A percentile compares a stretch with the other conserved stretches of the same genome.
Evolutionary conservation across 148 eudicot species (phyloP).

Genomic region (Persicaria tinctoria): DNA sequence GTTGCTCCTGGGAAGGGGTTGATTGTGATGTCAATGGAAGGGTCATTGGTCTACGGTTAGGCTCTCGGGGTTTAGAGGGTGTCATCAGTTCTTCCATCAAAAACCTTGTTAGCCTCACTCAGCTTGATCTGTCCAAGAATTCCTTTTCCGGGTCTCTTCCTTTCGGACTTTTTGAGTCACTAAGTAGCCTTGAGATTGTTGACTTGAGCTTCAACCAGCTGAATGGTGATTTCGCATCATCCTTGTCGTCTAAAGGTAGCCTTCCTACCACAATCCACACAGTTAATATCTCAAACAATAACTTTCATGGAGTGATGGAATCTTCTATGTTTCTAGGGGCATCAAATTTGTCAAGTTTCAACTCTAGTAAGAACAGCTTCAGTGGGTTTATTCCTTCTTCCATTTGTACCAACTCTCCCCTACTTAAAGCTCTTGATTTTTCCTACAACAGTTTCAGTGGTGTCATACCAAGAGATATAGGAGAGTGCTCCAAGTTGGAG

Average conservation of each 20-base stretch:
- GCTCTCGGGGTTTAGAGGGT: conserved; percentile 44
- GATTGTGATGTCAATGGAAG: conserved; percentile 38
- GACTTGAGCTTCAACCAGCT: conserved; percentile 68
- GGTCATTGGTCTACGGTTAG: conserved; percentile 41
- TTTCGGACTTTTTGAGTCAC: conserved; percentile 39
- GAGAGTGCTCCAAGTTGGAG: conserved; percentile 44
- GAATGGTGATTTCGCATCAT: conserved; percentile 30
- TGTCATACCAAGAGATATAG: conserved; percentile 38
- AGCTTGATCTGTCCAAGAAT: conserved; percentile 61
- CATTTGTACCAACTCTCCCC: conserved; percentile 37
- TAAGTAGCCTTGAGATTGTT: conserved; percentile 37
- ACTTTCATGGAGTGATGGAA: conserved; percentile 41
- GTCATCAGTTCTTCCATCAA: conserved; percentile 33
- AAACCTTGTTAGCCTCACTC: conserved; percentile 41
- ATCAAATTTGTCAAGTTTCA: conserved; percentile 41
- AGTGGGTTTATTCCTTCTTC: conserved; percentile 47
- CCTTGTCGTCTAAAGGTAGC: conserved; percentile 23
- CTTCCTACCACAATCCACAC: conserved; percentile 32
- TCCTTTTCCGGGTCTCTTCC: conserved; percentile 57
- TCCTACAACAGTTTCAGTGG: conserved; percentile 44
- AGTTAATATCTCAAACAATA: conserved; percentile 54
- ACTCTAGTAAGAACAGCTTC: conserved; percentile 53
- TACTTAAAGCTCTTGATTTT: conserved; percentile 49
- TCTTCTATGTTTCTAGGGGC: conserved; percentile 32
- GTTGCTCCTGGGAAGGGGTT: conserved; percentile 80